A percentile compares a stretch with the other conserved stretches of the same genome.
Conservation (phyloP, 257 asterid genomes). For the Solanum infundibuliforme region DNA sequence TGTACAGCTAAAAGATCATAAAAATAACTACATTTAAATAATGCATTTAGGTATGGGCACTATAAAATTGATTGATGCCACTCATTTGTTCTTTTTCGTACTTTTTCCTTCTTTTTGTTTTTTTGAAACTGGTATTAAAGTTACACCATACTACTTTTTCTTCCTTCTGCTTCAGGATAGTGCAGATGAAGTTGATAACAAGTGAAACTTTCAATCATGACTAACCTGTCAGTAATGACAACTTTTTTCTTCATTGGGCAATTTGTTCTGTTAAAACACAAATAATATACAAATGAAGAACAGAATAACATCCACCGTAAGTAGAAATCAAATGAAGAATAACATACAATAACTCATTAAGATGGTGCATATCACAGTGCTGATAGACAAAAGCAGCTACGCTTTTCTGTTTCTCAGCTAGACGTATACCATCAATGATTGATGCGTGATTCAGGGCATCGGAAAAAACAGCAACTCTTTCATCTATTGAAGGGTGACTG, state of each 20-base stretch:
- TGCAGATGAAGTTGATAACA: background rate
- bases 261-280: constrained; percentile 53
- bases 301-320: background rate
- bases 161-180: background rate
- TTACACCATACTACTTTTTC: background rate
- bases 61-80: background rate
- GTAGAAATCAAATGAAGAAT: background rate
- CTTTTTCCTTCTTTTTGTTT: background rate
- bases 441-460: constrained; percentile 97
- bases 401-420: constrained; percentile 78
- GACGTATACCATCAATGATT: constrained; percentile 93
- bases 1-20: background rate
- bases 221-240: constrained; percentile 92
- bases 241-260: constrained; percentile 87
- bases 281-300: constrained; percentile 1
- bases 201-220: background rate
- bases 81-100: background rate
- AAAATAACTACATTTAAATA: background rate
- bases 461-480: constrained; percentile 77
- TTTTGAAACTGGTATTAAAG: background rate
- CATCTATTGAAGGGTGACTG: constrained; percentile 37
- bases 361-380: constrained; percentile 94
- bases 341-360: constrained; percentile 65
- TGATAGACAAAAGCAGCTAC: constrained; percentile 55
- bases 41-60: background rate